Evolutionary conservation across 2,329 filamentous ascomycete genomes (phyloP).

Genomic region (Diaporthe australafricana): DNA sequence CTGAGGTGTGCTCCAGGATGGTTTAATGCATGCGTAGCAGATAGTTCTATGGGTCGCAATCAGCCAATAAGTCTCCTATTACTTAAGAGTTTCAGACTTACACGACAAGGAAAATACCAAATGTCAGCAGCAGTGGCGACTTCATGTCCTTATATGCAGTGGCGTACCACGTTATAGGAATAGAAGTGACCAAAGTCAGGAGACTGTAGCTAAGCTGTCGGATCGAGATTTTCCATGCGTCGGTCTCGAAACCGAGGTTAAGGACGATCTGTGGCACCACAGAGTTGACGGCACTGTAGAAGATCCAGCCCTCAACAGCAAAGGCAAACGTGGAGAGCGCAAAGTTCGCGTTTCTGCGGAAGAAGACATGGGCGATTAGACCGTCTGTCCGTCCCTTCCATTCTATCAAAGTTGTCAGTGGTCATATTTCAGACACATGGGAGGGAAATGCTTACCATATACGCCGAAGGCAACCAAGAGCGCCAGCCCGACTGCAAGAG

Average conservation of each 20-base stretch:
- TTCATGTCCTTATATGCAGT: constrained; percentile 62
- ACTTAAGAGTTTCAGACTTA: constrained; percentile 43
- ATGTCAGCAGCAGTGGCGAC: constrained; percentile 58
- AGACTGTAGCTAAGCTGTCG: constrained; percentile 59
- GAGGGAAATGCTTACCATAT: constrained; percentile 50
- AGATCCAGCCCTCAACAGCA: constrained; percentile 69
- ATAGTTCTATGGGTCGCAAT: constrained; percentile 50
- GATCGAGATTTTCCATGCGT: constrained; percentile 59
- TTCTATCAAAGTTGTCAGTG: constrained; percentile 49
- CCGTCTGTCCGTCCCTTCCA: constrained; percentile 67
- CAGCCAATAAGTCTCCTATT: neutral
- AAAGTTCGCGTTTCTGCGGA: constrained; percentile 64
- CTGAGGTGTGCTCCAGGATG: constrained; percentile 57
- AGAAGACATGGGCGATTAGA: constrained; percentile 67
- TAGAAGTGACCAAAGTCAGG: constrained; percentile 52
- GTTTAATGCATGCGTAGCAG: constrained; percentile 58
- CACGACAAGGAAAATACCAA: constrained; percentile 59
- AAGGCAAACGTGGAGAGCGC: constrained; percentile 66
- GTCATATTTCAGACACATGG: neutral
- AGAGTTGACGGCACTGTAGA: constrained; percentile 64
- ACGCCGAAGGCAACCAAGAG: constrained; percentile 53
- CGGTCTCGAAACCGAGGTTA: constrained; percentile 59
- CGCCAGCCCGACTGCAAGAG: constrained; percentile 54
- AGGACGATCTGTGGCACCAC: constrained; percentile 61
- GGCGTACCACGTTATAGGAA: constrained; percentile 58